A percentile compares a stretch with the other conserved stretches of the same genome.
Evolutionary conservation across 768 basidiomycete genomes (phyloP).

Genomic region (Rhodotorula diobovata): DNA sequence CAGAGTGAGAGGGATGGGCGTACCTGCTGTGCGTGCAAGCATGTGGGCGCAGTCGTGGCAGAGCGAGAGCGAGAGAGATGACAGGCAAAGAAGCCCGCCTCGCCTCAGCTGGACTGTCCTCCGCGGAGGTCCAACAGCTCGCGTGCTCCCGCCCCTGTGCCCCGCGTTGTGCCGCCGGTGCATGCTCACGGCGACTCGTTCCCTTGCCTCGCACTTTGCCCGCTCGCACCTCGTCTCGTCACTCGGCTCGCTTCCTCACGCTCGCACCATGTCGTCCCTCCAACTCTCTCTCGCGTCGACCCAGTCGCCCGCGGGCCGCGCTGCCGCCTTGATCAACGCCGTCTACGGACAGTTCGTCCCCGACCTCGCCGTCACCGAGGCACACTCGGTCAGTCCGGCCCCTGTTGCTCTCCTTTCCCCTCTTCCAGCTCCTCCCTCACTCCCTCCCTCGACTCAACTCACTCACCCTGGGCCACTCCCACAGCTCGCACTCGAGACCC

Average conservation of each 20-base stretch:
- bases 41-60: background rate
- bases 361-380: slow-evolving; percentile 15
- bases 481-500: slow-evolving; percentile 14
- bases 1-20: background rate
- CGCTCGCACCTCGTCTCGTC: too few relatives aligned
- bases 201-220: background rate
- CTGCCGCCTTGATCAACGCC: slow-evolving; percentile 20
- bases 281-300: slow-evolving; percentile 18
- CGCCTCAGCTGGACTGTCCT: too few relatives aligned
- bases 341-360: slow-evolving; percentile 35
- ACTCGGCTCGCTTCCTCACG: background rate
- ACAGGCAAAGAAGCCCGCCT: background rate
- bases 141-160: too few relatives aligned
- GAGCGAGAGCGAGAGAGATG: background rate
- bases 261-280: background rate
- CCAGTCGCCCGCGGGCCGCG: slow-evolving; percentile 19
- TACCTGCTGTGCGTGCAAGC: slow-evolving; percentile 3
- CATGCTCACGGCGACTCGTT: background rate
- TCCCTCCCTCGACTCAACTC: background rate
- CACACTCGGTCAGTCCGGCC: slow-evolving; percentile 19
- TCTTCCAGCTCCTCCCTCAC: background rate
- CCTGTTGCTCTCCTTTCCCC: background rate
- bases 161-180: background rate
- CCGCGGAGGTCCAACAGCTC: background rate
- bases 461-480: background rate